Evolutionary conservation across 805 yeast species (phyloP), one percentile per base, ranked within the genome.

Genomic region (Lachancea thermotolerans): DNA sequence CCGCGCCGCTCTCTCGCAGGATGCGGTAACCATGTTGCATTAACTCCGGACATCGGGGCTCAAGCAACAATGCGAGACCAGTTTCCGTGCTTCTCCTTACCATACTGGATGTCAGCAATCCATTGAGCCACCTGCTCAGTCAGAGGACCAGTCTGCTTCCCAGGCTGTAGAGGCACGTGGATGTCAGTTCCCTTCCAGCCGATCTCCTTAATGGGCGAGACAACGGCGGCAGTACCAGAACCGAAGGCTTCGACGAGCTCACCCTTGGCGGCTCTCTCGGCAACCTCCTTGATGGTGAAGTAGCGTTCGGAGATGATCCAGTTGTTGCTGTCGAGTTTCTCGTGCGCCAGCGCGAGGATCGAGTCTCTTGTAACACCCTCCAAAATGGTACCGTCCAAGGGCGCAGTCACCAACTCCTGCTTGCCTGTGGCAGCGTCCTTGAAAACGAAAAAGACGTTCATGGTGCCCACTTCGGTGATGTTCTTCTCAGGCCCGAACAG

Each of bases 361-460:
- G 97, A 88, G 64, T 85, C 95, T 71, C 99, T 82, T 41, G 96
- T 89, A 58, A 91, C 95, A 73, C 99, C 99, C 66, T 87, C 96
- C 59, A 91, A 78, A 59, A 91, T 91, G 51, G 96, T 91, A 55
- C 99, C 99, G 61, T 93, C 98, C 55, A 93, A 74, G 50, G 99
- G 98, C 52, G 96, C 95, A 51, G 99, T 91, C 40, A 79, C 95
- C 55, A 91, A 77, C 71, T 91, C 98, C 62, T 85, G 85, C 69
- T 82, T 85, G 48, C 96, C 97, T 32, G 82, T 75, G 37, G 67
- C 68, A n/a, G 77, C 64, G 65, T 85, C 78, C 66, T 83, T 71
- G 74, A 91, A 87, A 30, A 80, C 96, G 58, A 85, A 81, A 71
- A 93, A 91, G 37, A 77, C 91, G 69, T 91, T 91, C 98, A 91